Evolutionary conservation across 768 basidiomycete species (phyloP).

Genomic region (Flagelloscypha sp.): DNA sequence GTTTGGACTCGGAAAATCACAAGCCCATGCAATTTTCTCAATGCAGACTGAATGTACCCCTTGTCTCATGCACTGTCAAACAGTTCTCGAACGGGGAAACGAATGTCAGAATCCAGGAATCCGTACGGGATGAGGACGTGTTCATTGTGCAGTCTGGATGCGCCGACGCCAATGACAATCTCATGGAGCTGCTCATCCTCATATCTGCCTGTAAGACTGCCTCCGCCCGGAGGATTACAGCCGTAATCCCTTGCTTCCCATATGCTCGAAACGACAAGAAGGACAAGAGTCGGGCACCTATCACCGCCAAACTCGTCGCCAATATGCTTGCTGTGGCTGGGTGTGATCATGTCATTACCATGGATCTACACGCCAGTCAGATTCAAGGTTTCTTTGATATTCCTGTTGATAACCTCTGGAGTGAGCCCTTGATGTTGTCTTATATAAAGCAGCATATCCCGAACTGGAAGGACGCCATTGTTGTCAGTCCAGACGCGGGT

Average conservation of each 20-base stretch:
- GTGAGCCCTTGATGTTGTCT: slow-evolving; percentile 89
- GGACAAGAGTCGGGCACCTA: slow-evolving; percentile 91
- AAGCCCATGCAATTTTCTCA: slow-evolving; percentile 37
- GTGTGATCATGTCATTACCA: slow-evolving; percentile 98
- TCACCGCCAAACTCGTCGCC: slow-evolving; percentile 96
- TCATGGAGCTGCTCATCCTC: slow-evolving; percentile 98
- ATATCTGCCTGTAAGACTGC: slow-evolving; percentile 97
- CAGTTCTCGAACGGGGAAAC: slow-evolving; percentile 95
- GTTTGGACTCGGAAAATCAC: slow-evolving; percentile 27
- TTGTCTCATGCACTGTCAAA: slow-evolving; percentile 78
- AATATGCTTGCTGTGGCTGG: slow-evolving; percentile 97
- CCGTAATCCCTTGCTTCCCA: slow-evolving; percentile 96
- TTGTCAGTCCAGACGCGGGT: slow-evolving; percentile 96
- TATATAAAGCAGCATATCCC: slow-evolving; percentile 86
- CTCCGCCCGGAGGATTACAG: slow-evolving; percentile 91
- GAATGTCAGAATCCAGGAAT: slow-evolving; percentile 90
- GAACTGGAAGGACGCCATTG: slow-evolving; percentile 80
- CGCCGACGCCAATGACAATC: slow-evolving; percentile 86
- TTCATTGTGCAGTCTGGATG: slow-evolving; percentile 95
- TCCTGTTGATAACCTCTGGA: slow-evolving; percentile 95
- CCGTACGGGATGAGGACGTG: slow-evolving; percentile 95
- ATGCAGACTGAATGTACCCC: slow-evolving; percentile 76
- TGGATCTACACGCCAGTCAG: slow-evolving; percentile 96
- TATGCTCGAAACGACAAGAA: slow-evolving; percentile 98
- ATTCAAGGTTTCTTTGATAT: slow-evolving; percentile 99